Percentiles rank a stretch among this genome's conserved stretches.
Evolutionary conservation across 2,329 filamentous ascomycete genomes (phyloP).

Genomic region (Fusarium sp.): DNA sequence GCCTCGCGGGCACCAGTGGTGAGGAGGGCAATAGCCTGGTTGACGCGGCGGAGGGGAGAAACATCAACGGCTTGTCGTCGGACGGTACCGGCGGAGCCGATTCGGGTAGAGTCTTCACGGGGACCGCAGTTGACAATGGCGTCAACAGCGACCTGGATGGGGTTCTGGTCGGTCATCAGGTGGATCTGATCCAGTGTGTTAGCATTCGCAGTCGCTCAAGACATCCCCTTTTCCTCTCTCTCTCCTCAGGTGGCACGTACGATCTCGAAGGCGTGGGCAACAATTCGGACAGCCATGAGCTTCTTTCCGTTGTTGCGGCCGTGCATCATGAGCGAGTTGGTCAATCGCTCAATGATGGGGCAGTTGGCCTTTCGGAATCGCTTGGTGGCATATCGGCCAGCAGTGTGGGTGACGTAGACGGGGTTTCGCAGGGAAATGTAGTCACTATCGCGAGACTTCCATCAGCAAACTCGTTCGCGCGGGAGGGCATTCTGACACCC

Average conservation of each 20-base stretch:
- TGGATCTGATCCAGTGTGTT: constrained; percentile 74
- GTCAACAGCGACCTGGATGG: constrained; percentile 98
- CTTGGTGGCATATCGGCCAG: constrained; percentile 98
- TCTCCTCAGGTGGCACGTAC: constrained; percentile 65
- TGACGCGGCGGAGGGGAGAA: constrained; percentile 97
- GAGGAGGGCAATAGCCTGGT: constrained; percentile 99
- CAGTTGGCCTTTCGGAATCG: constrained; percentile 99
- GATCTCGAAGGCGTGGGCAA: constrained; percentile 99
- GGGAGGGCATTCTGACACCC: constrained; percentile 18
- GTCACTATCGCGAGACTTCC: constrained; percentile 69
- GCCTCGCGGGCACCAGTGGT: constrained; percentile 99
- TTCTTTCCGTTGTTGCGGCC: constrained; percentile 99
- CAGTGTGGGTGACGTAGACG: constrained; percentile 99
- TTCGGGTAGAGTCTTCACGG: constrained; percentile 99
- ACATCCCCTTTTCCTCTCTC: not conserved
- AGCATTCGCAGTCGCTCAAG: constrained; percentile 32
- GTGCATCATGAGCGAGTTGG: constrained; percentile 99
- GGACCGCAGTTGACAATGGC: constrained; percentile 99
- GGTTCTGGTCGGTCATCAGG: constrained; percentile 99
- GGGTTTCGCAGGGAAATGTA: constrained; percentile 99
- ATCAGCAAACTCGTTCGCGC: constrained; percentile 46
- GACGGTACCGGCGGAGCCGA: constrained; percentile 99
- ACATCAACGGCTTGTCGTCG: constrained; percentile 99
- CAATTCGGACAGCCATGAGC: constrained; percentile 99
- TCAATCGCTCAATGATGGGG: constrained; percentile 99